phyloP scores from a whole-genome alignment of 805 yeast genomes.

The Wickerhamiella sergipiensis region DNA sequence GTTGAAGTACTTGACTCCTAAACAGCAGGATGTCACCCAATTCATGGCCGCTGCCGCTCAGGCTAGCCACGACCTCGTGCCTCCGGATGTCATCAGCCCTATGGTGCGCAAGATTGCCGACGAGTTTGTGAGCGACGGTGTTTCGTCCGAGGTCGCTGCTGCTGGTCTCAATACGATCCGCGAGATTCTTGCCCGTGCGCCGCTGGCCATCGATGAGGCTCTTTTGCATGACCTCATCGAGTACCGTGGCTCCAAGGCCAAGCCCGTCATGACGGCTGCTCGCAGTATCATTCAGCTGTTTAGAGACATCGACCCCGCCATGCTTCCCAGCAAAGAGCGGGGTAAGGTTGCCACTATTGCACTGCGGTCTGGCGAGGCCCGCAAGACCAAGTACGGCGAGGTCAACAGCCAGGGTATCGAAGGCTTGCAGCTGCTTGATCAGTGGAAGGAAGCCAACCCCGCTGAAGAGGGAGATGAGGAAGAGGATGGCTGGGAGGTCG shows the following conservation, averaged over 20 bases:
- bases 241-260: conserved; percentile 85
- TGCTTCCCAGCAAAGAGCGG: conserved; percentile 80
- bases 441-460: conserved; percentile 60
- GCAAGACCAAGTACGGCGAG: conserved; percentile 32
- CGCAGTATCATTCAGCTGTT: conserved; percentile 71
- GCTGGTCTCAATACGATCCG: conserved; percentile 95
- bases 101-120: conserved; percentile 88
- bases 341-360: conserved; percentile 87
- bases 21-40: conserved; percentile 87
- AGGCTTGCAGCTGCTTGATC: conserved; percentile 77
- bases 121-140: conserved; percentile 97
- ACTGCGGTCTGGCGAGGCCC: conserved; percentile 46
- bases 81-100: conserved; percentile 77
- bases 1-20: conserved; percentile 83
- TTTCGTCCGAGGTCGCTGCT: conserved; percentile 92
- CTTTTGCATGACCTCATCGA: conserved; percentile 79
- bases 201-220: conserved; percentile 81
- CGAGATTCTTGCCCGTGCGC: conserved; percentile 86
- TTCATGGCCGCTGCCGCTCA: conserved; percentile 96
- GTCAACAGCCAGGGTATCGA: conserved; percentile 60
- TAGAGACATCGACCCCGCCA: conserved; percentile 92
- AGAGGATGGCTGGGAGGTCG: conserved; percentile 46
- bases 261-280: conserved; percentile 91
- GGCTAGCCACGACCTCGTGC: conserved; percentile 91
- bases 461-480: conserved; percentile 49